Evolutionary conservation across 371 early-diverging fungal species (phyloP).

Genomic region (Mucor lusitanicus): DNA sequence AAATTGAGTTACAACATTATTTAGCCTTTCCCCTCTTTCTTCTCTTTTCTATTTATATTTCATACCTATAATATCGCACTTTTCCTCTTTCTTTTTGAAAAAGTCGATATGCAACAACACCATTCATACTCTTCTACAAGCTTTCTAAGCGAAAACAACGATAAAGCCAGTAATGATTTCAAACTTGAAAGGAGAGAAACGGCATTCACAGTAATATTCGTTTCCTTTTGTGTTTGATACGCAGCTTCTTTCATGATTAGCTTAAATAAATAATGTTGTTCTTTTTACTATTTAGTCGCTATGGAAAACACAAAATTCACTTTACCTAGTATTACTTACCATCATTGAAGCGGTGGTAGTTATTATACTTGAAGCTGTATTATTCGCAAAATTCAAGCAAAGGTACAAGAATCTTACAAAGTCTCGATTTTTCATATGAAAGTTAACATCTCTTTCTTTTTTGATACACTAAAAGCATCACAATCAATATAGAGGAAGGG

Average conservation of each 20-base stretch:
- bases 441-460: neutral
- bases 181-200: neutral
- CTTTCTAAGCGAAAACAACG: neutral
- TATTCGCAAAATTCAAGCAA: slow-evolving; percentile 54
- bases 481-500: slow-evolving; percentile 1
- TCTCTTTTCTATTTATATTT: neutral
- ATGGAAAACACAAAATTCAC: slow-evolving; percentile 41
- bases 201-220: slow-evolving; percentile 10
- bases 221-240: neutral
- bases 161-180: neutral
- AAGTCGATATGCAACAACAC: neutral
- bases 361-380: slow-evolving; percentile 64
- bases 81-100: neutral
- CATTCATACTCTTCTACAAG: slow-evolving; percentile 1
- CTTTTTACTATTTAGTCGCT: slow-evolving; percentile 9
- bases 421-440: neutral
- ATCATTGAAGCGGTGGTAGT: slow-evolving; percentile 66
- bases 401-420: slow-evolving; percentile 13
- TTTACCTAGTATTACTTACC: slow-evolving; percentile 42
- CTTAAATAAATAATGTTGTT: neutral
- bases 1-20: neutral
- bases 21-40: slow-evolving; percentile 1
- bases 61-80: neutral
- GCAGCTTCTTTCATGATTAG: neutral
- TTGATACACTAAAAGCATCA: neutral